A percentile compares a stretch with the other conserved stretches of the same genome.
Conservation (phyloP, 2,329 filamentous ascomycete genomes). For the Fusarium sp. region DNA sequence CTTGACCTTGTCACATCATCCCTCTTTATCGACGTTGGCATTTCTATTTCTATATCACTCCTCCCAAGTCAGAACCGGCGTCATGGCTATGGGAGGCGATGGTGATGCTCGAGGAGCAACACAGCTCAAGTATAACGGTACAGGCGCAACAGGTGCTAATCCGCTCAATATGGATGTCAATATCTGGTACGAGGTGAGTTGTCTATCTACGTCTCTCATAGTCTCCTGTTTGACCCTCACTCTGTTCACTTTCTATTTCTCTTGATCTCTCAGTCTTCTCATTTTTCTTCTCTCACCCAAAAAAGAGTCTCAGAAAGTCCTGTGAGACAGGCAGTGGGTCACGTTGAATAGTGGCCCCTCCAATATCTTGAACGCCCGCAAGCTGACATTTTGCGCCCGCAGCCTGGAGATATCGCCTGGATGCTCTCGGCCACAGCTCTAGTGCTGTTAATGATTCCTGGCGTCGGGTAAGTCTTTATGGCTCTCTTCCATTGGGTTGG, state of each 20-base stretch:
- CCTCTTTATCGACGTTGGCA: slow-evolving; percentile 8
- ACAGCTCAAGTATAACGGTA: slow-evolving; percentile 71
- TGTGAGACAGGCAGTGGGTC: slow-evolving; percentile 26
- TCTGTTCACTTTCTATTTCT: not conserved
- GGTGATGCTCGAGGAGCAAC: slow-evolving; percentile 59
- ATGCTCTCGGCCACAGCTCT: slow-evolving; percentile 84
- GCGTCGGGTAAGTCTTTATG: slow-evolving; percentile 71
- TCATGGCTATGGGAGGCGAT: slow-evolving; percentile 42
- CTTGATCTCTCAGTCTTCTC: slow-evolving; percentile 11
- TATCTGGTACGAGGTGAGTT: slow-evolving; percentile 77
- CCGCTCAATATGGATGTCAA: slow-evolving; percentile 77
- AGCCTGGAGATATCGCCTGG: slow-evolving; percentile 86
- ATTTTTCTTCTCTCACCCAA: not conserved
- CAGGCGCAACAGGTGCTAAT: slow-evolving; percentile 73
- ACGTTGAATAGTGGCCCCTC: slow-evolving; percentile 13
- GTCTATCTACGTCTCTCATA: not conserved
- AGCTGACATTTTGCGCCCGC: slow-evolving; percentile 48
- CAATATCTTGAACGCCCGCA: slow-evolving; percentile 35
- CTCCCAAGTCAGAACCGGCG: slow-evolving; percentile 26
- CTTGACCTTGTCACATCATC: slow-evolving; percentile 7
- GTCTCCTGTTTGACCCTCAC: slow-evolving; percentile 1
- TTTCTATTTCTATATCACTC: slow-evolving; percentile 37
- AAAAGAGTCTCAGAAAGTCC: slow-evolving; percentile 5
- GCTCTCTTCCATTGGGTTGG: not conserved
- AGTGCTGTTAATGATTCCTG: slow-evolving; percentile 92